A percentile compares a stretch with the other conserved stretches of the same genome.
Conservation (phyloP, 2,329 filamentous ascomycete genomes). For the Aspergillus unguis region DNA sequence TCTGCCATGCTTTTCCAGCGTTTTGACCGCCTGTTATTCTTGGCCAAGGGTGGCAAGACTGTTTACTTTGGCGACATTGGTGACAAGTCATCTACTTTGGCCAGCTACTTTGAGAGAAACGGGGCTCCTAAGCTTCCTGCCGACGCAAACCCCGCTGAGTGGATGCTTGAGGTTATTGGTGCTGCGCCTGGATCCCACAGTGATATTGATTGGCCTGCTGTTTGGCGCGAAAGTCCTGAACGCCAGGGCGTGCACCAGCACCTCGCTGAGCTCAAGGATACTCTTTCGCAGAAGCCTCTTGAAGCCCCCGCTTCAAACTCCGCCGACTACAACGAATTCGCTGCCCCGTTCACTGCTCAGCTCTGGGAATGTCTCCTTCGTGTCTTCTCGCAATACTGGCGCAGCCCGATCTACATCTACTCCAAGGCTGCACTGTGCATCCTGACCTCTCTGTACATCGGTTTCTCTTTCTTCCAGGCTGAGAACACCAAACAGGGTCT, state of each 20-base stretch:
- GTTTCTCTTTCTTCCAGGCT: conserved; percentile 76
- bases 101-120: conserved; percentile 63
- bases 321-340: conserved; percentile 70
- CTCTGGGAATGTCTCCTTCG: conserved; percentile 65
- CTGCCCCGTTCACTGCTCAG: conserved; percentile 68
- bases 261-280: conserved; percentile 52
- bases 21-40: conserved; percentile 65
- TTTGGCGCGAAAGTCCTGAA: conserved; percentile 60
- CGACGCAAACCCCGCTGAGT: conserved; percentile 71
- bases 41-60: conserved; percentile 62
- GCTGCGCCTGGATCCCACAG: conserved; percentile 63
- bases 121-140: conserved; percentile 59
- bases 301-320: conserved; percentile 43
- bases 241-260: conserved; percentile 54
- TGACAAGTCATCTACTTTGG: conserved; percentile 54
- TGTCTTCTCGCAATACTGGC: conserved; percentile 90
- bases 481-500: conserved; percentile 73
- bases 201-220: conserved; percentile 63
- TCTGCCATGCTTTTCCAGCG: conserved; percentile 91
- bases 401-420: conserved; percentile 84
- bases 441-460: conserved; percentile 70
- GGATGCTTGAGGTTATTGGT: conserved; percentile 61
- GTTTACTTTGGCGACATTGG: conserved; percentile 70
- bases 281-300: conserved; percentile 39
- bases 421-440: conserved; percentile 69